Conservation (phyloP, 106 monocot species). For the Allium fistulosum region DNA sequence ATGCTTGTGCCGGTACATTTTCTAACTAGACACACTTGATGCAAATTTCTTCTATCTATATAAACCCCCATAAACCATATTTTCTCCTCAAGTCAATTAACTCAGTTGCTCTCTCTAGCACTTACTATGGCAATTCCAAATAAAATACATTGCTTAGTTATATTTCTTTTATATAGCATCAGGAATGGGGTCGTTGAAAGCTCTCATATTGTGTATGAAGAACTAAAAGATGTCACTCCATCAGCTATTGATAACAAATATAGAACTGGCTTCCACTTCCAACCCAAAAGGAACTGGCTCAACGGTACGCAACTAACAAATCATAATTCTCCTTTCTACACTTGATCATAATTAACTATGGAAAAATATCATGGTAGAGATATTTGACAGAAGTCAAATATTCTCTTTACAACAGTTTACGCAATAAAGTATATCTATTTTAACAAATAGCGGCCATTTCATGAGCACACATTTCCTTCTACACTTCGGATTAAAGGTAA, state of each 20-base stretch:
- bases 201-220: neutral
- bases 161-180: neutral
- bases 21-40: too few species aligned
- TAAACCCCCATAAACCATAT: neutral
- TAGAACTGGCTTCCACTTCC: neutral
- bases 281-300: neutral
- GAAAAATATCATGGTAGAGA: neutral
- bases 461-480: neutral
- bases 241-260: neutral
- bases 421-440: neutral
- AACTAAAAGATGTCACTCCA: neutral
- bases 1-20: too few species aligned
- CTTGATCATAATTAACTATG: neutral
- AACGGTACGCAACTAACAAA: neutral
- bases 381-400: neutral
- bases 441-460: neutral
- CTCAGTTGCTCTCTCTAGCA: neutral
- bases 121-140: neutral
- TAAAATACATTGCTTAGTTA: neutral
- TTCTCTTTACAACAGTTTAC: neutral
- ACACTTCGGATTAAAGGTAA: neutral
- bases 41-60: neutral
- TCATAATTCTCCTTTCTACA: neutral
- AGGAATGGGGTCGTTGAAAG: neutral
- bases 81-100: neutral